Percentiles rank a stretch among this genome's conserved stretches.
phyloP scores from a whole-genome alignment of 2,329 filamentous ascomycete species.

The Fusarium torreyae region DNA sequence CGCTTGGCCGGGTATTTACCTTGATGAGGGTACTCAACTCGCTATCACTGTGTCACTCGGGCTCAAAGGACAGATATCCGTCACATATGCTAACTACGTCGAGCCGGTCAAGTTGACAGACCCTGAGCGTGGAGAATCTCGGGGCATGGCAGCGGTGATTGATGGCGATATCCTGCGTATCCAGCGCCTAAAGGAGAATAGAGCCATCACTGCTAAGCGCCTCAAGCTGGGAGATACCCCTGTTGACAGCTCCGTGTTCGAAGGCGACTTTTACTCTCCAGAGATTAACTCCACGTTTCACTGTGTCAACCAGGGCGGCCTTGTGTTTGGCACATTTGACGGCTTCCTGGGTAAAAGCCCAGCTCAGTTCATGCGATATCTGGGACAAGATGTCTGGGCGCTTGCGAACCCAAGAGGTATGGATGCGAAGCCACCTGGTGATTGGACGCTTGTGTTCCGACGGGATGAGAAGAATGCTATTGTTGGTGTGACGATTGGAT shows the following conservation, averaged over 20 bases:
- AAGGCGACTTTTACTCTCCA: constrained; percentile 31
- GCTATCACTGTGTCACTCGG: constrained; percentile 24
- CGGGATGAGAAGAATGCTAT: constrained; percentile 3
- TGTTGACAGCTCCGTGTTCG: constrained; percentile 9
- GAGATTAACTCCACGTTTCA: constrained; percentile 35
- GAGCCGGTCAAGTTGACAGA: constrained; percentile 33
- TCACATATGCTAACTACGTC: constrained; percentile 34
- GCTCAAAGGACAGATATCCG: constrained; percentile 18
- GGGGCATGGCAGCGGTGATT: constrained; percentile 21
- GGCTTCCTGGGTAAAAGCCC: constrained; percentile 32
- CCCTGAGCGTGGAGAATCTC: constrained; percentile 19
- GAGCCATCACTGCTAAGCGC: constrained; percentile 19
- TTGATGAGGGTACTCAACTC: constrained; percentile 32
- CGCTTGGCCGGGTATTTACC: constrained; percentile 28
- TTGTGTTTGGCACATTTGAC: constrained; percentile 36
- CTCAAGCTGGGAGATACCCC: not conserved
- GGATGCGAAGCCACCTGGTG: constrained; percentile 38
- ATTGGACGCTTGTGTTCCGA: constrained; percentile 35
- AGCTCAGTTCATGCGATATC: constrained; percentile 32
- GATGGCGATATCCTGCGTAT: constrained; percentile 21
- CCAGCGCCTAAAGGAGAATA: constrained; percentile 34
- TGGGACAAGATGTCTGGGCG: constrained; percentile 28
- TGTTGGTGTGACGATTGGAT: constrained; percentile 22
- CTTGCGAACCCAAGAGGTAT: constrained; percentile 35
- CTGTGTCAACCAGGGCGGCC: constrained; percentile 28